Conservation (phyloP, 306 rosid species). For the Parietaria judaica region DNA sequence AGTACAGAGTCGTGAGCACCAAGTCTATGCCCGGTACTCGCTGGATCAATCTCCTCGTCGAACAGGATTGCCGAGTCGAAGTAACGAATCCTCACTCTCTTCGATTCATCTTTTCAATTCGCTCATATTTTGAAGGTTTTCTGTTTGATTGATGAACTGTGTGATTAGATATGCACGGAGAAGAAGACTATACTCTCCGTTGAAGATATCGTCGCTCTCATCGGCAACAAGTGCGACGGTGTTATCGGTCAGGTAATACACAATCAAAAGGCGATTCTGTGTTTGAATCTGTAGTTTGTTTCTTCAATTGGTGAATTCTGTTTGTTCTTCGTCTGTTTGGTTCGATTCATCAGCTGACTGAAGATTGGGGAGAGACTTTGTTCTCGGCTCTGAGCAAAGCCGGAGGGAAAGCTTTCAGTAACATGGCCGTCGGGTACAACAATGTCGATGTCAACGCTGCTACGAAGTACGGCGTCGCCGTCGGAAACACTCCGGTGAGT, state of each 20-base stretch:
- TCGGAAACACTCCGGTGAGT: constrained; percentile 86
- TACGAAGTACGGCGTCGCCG: constrained; percentile 81
- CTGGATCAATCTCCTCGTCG: constrained; percentile 89
- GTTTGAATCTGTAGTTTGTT: neutral
- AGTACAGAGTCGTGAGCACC: constrained; percentile 93
- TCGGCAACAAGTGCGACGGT: constrained; percentile 91
- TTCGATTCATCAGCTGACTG: constrained; percentile 62
- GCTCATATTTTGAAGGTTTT: neutral
- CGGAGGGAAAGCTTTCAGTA: constrained; percentile 94
- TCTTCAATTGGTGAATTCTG: neutral
- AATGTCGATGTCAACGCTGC: constrained; percentile 92
- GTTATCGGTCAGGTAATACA: constrained; percentile 85
- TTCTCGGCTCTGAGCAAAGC: constrained; percentile 91
- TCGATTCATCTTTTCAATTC: neutral
- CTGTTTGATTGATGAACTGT: neutral
- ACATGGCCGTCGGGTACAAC: constrained; percentile 98
- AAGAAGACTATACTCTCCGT: constrained; percentile 90
- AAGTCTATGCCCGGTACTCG: constrained; percentile 99
- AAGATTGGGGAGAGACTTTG: constrained; percentile 98
- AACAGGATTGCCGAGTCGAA: constrained; percentile 87
- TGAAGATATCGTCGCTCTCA: constrained; percentile 86
- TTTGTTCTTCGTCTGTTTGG: constrained; percentile 5
- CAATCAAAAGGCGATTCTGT: no score
- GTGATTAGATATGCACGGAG: constrained; percentile 69
- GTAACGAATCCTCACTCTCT: constrained; percentile 29